Evolutionary conservation across 116 monocot genomes (phyloP).

Genomic region (Cymodocea nodosa): DNA sequence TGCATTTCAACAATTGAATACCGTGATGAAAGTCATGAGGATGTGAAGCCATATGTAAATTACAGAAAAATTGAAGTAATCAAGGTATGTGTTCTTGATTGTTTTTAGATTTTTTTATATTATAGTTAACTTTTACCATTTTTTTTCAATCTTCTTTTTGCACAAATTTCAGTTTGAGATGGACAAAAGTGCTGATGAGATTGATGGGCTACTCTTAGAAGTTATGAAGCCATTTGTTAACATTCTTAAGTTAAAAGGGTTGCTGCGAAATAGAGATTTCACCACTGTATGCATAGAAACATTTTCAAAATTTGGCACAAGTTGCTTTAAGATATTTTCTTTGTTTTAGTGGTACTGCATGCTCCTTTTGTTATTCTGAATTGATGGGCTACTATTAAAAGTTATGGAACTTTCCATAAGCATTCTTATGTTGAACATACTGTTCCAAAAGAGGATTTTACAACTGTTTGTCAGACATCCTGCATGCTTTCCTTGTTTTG

Average conservation of each 20-base stretch:
- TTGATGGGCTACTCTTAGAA: constrained; percentile 58
- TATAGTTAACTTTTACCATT: not conserved
- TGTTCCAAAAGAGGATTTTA: too few species aligned
- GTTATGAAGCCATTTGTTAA: constrained; percentile 46
- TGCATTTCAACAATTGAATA: constrained; percentile 82
- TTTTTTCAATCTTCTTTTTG: constrained; percentile 1
- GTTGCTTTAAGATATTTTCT: too few species aligned
- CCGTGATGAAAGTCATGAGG: constrained; percentile 70
- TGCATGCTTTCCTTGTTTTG: too few species aligned
- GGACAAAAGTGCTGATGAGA: constrained; percentile 46
- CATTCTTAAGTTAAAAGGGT: constrained; percentile 34
- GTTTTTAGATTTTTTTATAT: constrained; percentile 2
- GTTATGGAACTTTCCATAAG: too few species aligned
- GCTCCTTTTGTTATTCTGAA: too few species aligned
- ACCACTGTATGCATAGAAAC: constrained; percentile 36
- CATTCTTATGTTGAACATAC: too few species aligned
- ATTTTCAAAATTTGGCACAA: not conserved
- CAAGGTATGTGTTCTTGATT: constrained; percentile 33
- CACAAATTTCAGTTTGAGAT: constrained; percentile 49
- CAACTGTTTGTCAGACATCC: too few species aligned
- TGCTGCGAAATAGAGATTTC: constrained; percentile 48
- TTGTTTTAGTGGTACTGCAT: too few species aligned
- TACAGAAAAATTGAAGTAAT: constrained; percentile 62
- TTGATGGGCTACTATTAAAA: too few species aligned
- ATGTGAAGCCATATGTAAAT: constrained; percentile 79